Percentiles rank a stretch among this genome's conserved stretches.
phyloP scores from a whole-genome alignment of 2,329 filamentous ascomycete species.

The Arthroderma sp. region DNA sequence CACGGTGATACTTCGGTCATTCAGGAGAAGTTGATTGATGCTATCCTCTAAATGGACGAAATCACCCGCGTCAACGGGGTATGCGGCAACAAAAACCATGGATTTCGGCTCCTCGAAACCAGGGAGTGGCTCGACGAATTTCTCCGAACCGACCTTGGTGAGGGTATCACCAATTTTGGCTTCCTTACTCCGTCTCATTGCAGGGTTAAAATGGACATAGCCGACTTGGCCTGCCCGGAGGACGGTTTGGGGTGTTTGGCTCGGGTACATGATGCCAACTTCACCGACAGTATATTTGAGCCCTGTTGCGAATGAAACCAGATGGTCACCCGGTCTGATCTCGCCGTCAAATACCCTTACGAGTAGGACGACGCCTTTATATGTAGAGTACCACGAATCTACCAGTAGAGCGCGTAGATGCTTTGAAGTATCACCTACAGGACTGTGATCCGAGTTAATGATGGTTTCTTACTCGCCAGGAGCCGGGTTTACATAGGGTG shows the following conservation, averaged over 20 bases:
- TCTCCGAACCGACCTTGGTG: slow-evolving; percentile 66
- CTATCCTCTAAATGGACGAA: slow-evolving; percentile 82
- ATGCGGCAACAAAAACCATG: slow-evolving; percentile 97
- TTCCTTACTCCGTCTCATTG: slow-evolving; percentile 94
- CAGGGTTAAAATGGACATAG: slow-evolving; percentile 93
- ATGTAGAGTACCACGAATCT: slow-evolving; percentile 97
- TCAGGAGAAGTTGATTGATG: slow-evolving; percentile 83
- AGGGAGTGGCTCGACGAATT: slow-evolving; percentile 63
- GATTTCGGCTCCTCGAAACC: slow-evolving; percentile 96
- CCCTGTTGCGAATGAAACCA: slow-evolving; percentile 80
- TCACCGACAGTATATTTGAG: slow-evolving; percentile 88
- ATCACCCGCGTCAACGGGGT: slow-evolving; percentile 81
- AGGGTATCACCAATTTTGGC: slow-evolving; percentile 94
- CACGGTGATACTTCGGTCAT: slow-evolving; percentile 86
- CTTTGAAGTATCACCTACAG: slow-evolving; percentile 56
- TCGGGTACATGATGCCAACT: slow-evolving; percentile 90
- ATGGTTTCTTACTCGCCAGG: neutral
- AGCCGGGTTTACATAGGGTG: slow-evolving; percentile 7
- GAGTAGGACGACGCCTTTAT: slow-evolving; percentile 81
- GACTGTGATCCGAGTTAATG: slow-evolving; percentile 26
- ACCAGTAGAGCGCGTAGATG: slow-evolving; percentile 77
- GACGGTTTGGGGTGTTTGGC: slow-evolving; percentile 65
- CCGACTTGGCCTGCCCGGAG: slow-evolving; percentile 88
- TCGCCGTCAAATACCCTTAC: slow-evolving; percentile 84
- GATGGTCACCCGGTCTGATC: slow-evolving; percentile 65